Conservation (phyloP, 208 protist species). For the Angomonas ambiguus region DNA sequence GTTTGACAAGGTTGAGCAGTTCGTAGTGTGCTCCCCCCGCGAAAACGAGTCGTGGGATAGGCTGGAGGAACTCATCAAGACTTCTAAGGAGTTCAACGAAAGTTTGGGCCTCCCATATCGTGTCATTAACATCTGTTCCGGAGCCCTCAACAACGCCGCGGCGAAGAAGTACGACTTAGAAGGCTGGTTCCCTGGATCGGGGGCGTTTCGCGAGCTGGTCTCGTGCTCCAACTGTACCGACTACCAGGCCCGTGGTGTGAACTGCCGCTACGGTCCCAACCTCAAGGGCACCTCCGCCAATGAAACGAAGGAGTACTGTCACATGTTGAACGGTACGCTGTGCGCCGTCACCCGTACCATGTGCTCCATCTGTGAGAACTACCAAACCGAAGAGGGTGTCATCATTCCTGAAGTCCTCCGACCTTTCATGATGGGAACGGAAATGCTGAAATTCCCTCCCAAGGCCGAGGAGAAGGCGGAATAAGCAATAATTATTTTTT, state of each 20-base stretch:
- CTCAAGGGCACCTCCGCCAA: conserved; percentile 55
- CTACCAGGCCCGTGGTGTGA: conserved; percentile 96
- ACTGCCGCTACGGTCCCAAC: conserved; percentile 88
- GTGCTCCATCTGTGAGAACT: conserved; percentile 99
- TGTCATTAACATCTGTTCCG: conserved; percentile 93
- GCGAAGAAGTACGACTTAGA: conserved; percentile 99
- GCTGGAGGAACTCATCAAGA: conserved; percentile 90
- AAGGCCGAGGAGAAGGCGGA: conserved; percentile 20
- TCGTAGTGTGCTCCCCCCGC: conserved; percentile 88
- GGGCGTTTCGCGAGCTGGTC: conserved; percentile 98
- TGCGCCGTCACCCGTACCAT: conserved; percentile 98
- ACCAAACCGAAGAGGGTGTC: conserved; percentile 96
- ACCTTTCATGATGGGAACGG: conserved; percentile 85
- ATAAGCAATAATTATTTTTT: background rate
- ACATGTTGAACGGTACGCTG: conserved; percentile 99
- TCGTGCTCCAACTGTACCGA: conserved; percentile 99
- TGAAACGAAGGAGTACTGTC: conserved; percentile 96
- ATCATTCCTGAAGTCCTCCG: conserved; percentile 90
- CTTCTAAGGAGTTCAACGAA: conserved; percentile 93
- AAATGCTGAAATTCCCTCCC: conserved; percentile 70
- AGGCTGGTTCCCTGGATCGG: conserved; percentile 98
- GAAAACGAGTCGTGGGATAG: conserved; percentile 88
- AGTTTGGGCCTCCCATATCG: conserved; percentile 92
- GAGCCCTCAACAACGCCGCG: conserved; percentile 99
- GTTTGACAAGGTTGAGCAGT: conserved; percentile 98